Evolutionary conservation across 1,284 basidiomycete genomes (phyloP).

Genomic region (Ustilago trichophora): DNA sequence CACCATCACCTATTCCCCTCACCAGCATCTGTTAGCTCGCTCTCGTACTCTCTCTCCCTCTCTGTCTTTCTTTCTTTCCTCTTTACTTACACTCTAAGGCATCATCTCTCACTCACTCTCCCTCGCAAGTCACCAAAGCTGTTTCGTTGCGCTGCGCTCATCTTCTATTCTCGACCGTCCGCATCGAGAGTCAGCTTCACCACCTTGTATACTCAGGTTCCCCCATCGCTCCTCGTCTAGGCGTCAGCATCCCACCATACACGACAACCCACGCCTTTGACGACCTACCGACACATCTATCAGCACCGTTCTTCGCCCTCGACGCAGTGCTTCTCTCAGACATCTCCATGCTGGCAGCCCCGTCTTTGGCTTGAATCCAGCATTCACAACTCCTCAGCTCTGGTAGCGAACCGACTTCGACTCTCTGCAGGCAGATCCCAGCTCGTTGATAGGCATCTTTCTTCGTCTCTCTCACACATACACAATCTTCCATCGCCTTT

Average conservation of each 20-base stretch:
- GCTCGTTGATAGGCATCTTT: not conserved
- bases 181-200: slow-evolving; percentile 12
- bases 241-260: not conserved
- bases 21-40: not conserved
- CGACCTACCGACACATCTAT: not conserved
- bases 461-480: no score
- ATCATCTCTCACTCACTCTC: not conserved
- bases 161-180: slow-evolving; percentile 11
- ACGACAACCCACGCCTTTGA: not conserved
- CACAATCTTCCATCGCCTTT: no score
- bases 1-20: not conserved
- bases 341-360: slow-evolving; percentile 15
- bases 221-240: not conserved
- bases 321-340: not conserved
- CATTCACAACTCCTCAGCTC: slow-evolving; percentile 14
- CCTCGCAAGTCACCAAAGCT: slow-evolving; percentile 2
- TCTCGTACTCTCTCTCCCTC: not conserved
- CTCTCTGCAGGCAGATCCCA: not conserved
- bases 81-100: not conserved
- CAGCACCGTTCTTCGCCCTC: not conserved
- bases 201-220: slow-evolving; percentile 1
- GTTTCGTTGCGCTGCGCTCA: slow-evolving; percentile 1
- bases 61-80: not conserved
- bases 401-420: slow-evolving; percentile 9
- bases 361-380: slow-evolving; percentile 3